Evolutionary conservation across 2,329 filamentous ascomycete species (phyloP).

Genomic region (Hypoxylon sp.): DNA sequence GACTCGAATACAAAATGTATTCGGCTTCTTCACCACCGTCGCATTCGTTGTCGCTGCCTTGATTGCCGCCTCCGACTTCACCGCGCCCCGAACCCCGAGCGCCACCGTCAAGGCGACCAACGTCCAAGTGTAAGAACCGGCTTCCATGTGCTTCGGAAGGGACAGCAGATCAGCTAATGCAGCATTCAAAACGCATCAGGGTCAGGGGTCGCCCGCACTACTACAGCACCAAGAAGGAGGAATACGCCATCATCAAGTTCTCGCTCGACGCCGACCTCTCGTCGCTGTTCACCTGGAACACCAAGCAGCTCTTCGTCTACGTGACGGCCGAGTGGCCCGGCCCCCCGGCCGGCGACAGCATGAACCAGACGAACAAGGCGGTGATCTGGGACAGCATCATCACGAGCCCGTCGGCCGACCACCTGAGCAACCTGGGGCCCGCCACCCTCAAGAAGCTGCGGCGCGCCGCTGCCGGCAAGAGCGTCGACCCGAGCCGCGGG

Average conservation of each 20-base stretch:
- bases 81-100: constrained; percentile 74
- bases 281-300: constrained; percentile 98
- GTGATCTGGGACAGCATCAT: constrained; percentile 98
- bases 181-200: constrained; percentile 58
- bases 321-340: constrained; percentile 81
- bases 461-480: constrained; percentile 69
- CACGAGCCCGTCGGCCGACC: constrained; percentile 74
- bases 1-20: constrained; percentile 89
- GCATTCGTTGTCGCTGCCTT: constrained; percentile 82
- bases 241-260: constrained; percentile 95
- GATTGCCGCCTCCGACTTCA: constrained; percentile 83
- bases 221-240: constrained; percentile 91
- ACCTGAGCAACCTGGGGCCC: constrained; percentile 71
- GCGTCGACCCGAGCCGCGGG: constrained; percentile 71
- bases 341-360: constrained; percentile 51
- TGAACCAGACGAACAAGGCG: constrained; percentile 70
- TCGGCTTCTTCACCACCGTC: constrained; percentile 98
- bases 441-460: constrained; percentile 71
- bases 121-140: constrained; percentile 78
- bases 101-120: constrained; percentile 76
- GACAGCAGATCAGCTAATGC: constrained; percentile 34
- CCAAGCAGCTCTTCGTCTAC: constrained; percentile 97
- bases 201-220: constrained; percentile 95
- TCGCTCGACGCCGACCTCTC: constrained; percentile 91
- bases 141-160: constrained; percentile 4